A percentile compares a stretch with the other conserved stretches of the same genome.
Evolutionary conservation across 148 eudicot genomes (phyloP).

Genomic region (Rhododendron kiyosumense): DNA sequence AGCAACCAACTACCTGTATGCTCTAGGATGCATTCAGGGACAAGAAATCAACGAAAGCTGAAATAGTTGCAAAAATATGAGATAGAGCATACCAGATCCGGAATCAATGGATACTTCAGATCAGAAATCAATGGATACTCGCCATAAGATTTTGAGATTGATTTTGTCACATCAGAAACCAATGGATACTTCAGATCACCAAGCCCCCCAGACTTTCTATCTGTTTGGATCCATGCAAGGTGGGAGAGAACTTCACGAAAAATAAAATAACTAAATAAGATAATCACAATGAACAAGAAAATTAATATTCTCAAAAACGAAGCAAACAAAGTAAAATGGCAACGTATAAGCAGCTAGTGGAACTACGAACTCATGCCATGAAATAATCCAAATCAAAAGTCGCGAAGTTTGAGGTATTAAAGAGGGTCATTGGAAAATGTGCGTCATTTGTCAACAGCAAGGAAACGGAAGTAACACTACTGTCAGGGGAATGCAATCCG

Average conservation of each 20-base stretch:
- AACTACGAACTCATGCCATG: neutral
- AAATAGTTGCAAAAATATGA: neutral
- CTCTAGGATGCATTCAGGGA: neutral
- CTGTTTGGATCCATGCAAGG: constrained; percentile 98
- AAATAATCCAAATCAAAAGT: neutral
- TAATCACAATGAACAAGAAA: neutral
- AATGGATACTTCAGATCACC: constrained; percentile 79
- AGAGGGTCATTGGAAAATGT: neutral
- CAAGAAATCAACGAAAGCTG: neutral
- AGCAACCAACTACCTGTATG: neutral
- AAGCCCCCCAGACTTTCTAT: constrained; percentile 92
- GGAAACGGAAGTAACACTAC: neutral
- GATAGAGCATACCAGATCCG: constrained; percentile 63
- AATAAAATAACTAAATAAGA: neutral
- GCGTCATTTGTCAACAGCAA: neutral
- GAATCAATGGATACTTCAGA: too few relatives aligned
- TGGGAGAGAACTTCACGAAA: constrained; percentile 85
- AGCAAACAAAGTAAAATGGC: neutral
- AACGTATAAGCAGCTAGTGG: neutral
- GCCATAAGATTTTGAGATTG: too few relatives aligned
- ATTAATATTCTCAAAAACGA: neutral
- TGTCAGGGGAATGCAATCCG: neutral
- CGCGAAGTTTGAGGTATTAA: neutral
- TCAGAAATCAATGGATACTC: too few relatives aligned
- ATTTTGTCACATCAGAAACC: too few relatives aligned